phyloP scores from a whole-genome alignment of 2,329 filamentous ascomycete genomes.

The Arthrobotrys conoides region DNA sequence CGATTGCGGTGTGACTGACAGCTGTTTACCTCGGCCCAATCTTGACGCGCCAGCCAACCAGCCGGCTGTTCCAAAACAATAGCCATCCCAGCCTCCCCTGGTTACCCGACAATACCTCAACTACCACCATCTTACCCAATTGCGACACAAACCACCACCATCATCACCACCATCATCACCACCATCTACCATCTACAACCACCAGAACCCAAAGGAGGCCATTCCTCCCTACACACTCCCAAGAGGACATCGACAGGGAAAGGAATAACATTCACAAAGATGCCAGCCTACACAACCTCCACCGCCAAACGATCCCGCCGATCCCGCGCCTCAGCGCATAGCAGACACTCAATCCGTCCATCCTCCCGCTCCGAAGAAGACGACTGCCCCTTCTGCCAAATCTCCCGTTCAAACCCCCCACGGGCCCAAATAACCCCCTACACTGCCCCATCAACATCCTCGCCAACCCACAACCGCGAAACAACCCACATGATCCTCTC shows the following conservation, averaged over 20 bases:
- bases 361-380: slow-evolving; percentile 66
- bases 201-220: no score
- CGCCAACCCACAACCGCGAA: slow-evolving; percentile 63
- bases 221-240: neutral
- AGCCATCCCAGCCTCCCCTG: slow-evolving; percentile 23
- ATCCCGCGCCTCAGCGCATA: slow-evolving; percentile 33
- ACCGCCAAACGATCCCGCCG: slow-evolving; percentile 47
- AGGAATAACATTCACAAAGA: neutral
- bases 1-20: neutral
- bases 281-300: slow-evolving; percentile 49
- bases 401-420: slow-evolving; percentile 69
- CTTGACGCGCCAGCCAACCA: slow-evolving; percentile 6
- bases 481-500: slow-evolving; percentile 79
- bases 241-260: neutral
- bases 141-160: neutral
- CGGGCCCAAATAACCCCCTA: slow-evolving; percentile 43
- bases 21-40: slow-evolving; percentile 29
- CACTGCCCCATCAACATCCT: slow-evolving; percentile 41
- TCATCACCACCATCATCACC: neutral
- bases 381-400: slow-evolving; percentile 76
- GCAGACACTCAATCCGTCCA: slow-evolving; percentile 8
- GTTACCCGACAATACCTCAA: slow-evolving; percentile 18
- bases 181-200: neutral
- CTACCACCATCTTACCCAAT: neutral
- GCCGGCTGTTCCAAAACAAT: slow-evolving; percentile 25